A percentile compares a stretch with the other conserved stretches of the same genome.
Evolutionary conservation across 2,329 filamentous ascomycete species (phyloP).

Genomic region (Diplodia intermedia): DNA sequence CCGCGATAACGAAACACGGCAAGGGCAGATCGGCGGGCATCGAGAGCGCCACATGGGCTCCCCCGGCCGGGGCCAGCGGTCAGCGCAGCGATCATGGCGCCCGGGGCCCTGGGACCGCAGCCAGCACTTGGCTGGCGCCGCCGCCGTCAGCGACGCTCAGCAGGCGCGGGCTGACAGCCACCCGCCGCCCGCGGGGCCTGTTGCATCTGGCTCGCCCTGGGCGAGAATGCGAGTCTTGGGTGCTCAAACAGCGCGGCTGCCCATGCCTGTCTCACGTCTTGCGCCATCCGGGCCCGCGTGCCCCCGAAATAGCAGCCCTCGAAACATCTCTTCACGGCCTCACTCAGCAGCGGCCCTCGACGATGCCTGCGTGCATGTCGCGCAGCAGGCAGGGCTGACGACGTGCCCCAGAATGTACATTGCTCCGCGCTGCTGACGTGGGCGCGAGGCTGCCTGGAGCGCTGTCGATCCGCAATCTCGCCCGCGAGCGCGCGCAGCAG

Average conservation of each 20-base stretch:
- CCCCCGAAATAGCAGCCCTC: slow-evolving; percentile 23
- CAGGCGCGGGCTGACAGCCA: slow-evolving; percentile 25
- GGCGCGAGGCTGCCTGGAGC: slow-evolving; percentile 26
- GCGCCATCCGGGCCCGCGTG: slow-evolving; percentile 13
- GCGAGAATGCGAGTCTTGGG: slow-evolving; percentile 17
- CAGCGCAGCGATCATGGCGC: slow-evolving; percentile 20
- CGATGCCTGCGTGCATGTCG: slow-evolving; percentile 16
- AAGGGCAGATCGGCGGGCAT: slow-evolving; percentile 30
- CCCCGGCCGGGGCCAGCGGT: neutral
- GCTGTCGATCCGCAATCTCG: slow-evolving; percentile 14
- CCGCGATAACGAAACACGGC: slow-evolving; percentile 32
- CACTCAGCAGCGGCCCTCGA: slow-evolving; percentile 17
- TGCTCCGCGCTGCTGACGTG: slow-evolving; percentile 30
- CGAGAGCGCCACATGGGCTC: neutral
- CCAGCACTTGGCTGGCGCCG: slow-evolving; percentile 12
- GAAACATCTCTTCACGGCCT: slow-evolving; percentile 28
- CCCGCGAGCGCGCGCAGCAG: slow-evolving; percentile 3
- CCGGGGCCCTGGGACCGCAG: slow-evolving; percentile 16
- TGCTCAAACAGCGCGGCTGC: neutral
- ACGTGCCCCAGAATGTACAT: slow-evolving; percentile 22
- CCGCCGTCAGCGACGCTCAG: slow-evolving; percentile 29
- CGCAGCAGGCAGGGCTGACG: slow-evolving; percentile 29
- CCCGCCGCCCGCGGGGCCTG: slow-evolving; percentile 14
- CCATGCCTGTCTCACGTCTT: slow-evolving; percentile 28
- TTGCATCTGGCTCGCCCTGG: slow-evolving; percentile 19